Evolutionary conservation across 805 yeast genomes (phyloP), one percentile per base, ranked within the genome.

Genomic region (Candida jianshihensis): DNA sequence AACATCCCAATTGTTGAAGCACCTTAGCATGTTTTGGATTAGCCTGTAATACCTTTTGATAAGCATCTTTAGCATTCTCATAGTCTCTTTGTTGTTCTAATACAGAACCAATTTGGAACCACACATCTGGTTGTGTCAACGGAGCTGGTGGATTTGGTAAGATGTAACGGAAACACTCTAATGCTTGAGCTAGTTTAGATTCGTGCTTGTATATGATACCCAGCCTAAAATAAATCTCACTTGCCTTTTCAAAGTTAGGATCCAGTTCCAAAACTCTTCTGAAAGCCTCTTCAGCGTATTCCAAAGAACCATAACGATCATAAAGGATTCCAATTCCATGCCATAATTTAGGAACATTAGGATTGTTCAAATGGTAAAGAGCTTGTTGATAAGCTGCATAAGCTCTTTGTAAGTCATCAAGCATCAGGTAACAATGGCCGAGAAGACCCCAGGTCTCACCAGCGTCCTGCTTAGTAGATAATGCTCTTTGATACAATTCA

Each of bases 81-180:
- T 85, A 90, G 54, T 88, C 96, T 52, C 87, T 79, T 64, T 85
- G 90, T 56, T 84, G 95, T 59, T 92, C 98, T 50, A 92, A 71
- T 2, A 92, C 97, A 22, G 88, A 83, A 28, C 98, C 98, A 44
- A 92, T 84, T 63, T 92, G 98, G 66, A 92, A 92, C 97, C 97
- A 92, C 37, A 92, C 94, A 57, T 92, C 98, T 34, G 95, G 87
- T 57, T 87, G 96, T 32, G 97, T 89, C 45, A 92, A 68, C 1
- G 98, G 98, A 36, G 87, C 81, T 1, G 98, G 98, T 1, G 98
- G 97, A 60, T 81, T 82, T 39, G 79, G 70, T 47, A 92, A 63
- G 44, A 92, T 92, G 59, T 90, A 92, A 55, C 87, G 82, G 70
- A 92, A 92, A 59, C 97, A 92, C 58, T 92, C 97, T 40, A 92